Percentiles rank a stretch among this genome's conserved stretches.
Conservation (phyloP, 1,284 basidiomycete genomes). For the Apiotrichum sp. region DNA sequence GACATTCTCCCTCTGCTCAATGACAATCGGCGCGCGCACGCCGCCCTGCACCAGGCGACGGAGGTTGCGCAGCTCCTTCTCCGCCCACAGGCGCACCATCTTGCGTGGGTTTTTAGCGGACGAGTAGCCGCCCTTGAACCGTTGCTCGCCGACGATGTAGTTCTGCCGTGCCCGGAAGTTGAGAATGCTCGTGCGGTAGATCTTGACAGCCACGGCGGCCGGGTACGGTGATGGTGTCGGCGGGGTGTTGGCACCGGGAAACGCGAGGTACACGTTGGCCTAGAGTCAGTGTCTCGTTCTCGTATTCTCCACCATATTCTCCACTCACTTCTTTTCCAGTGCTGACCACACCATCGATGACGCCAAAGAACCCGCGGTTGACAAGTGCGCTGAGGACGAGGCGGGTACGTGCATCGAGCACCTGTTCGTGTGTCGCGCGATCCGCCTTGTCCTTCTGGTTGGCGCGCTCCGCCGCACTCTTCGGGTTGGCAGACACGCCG, state of each 20-base stretch:
- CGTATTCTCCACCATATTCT: not conserved
- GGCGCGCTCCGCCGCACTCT: slow-evolving; percentile 75
- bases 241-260: slow-evolving; percentile 56
- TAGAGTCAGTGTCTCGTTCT: slow-evolving; percentile 36
- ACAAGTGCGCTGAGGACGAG: slow-evolving; percentile 91
- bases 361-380: slow-evolving; percentile 72
- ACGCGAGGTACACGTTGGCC: slow-evolving; percentile 90
- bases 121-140: slow-evolving; percentile 88
- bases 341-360: slow-evolving; percentile 87
- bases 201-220: slow-evolving; percentile 79
- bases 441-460: slow-evolving; percentile 90
- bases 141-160: slow-evolving; percentile 83
- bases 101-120: slow-evolving; percentile 85
- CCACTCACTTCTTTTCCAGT: slow-evolving; percentile 83
- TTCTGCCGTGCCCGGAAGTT: slow-evolving; percentile 95
- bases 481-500: slow-evolving; percentile 76
- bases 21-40: slow-evolving; percentile 75
- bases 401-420: slow-evolving; percentile 82
- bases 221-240: slow-evolving; percentile 51
- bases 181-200: slow-evolving; percentile 97
- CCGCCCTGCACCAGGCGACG: slow-evolving; percentile 75
- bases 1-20: slow-evolving; percentile 94
- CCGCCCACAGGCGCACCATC: slow-evolving; percentile 98
- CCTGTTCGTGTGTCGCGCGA: slow-evolving; percentile 89
- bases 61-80: slow-evolving; percentile 97